Evolutionary conservation across 225 moss, liverwort and hornwort genomes (phyloP), one percentile per base, ranked within the genome.

Genomic region (Thuidium tamariscinum): DNA sequence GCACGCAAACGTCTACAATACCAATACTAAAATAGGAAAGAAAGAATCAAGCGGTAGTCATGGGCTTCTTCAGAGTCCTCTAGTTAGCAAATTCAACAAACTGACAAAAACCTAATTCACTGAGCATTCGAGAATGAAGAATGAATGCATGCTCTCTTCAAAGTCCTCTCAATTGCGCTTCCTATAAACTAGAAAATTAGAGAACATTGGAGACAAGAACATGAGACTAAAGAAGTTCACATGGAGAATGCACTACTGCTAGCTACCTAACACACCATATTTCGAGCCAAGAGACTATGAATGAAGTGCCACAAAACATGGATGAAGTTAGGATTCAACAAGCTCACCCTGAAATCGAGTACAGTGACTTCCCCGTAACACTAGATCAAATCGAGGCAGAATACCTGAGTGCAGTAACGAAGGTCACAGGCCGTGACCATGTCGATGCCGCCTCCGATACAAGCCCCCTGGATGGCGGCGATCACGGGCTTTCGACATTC

Each of bases 401-500:
- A 48, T 89, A 87, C 93, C 91, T 94, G 90, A 13, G 96, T 95
- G 86, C 92, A 94, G 88, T 97, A 98, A 64, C 98, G 97, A 54
- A 92, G 89, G 81, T 91, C 95, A 91, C 95, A 95, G 51, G 92
- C 93, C 64, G 91, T 92, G 78, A 98, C 87, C 89, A 98, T 89
- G 74, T 98, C 98, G 68, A 98, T 86, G 48, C 97, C 98, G 39
- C 86, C 97, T 81, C 98, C 98, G 29, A 98, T 73, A 70, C 98
- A 98, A 66, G 92, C 91, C 51, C 98, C 98, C 82, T 95, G 95
- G 70, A 98, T 85, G 44, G 94, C 95, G 34, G 94, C 95, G 49
- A 98, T 92, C 57, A 98, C 97, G 65, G 96, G 98, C 88, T 98
- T 98, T 54, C 94, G 93, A 86, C 98, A 97, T 61, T 89, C 91